A percentile compares a stretch with the other conserved stretches of the same genome.
Evolutionary conservation across 2,329 filamentous ascomycete genomes (phyloP).

Genomic region (Neofusicoccum cordaticola): DNA sequence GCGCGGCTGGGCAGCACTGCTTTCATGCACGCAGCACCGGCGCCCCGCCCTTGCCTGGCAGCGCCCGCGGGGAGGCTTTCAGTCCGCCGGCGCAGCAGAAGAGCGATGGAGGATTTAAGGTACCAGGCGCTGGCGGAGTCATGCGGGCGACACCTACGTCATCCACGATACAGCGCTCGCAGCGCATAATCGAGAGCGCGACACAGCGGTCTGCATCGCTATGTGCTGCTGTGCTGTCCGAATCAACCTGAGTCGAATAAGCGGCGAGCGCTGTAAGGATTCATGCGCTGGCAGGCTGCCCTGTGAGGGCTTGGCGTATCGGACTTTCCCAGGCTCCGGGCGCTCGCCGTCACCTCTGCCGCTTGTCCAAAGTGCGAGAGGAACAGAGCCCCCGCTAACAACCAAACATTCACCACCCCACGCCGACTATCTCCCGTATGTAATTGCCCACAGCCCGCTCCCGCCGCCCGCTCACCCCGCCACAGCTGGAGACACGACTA

Average conservation of each 20-base stretch:
- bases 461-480: slow-evolving; percentile 9
- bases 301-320: slow-evolving; percentile 13
- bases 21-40: slow-evolving; percentile 4
- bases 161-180: slow-evolving; percentile 1
- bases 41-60: background rate
- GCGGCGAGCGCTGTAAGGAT: slow-evolving; percentile 13
- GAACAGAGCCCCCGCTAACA: slow-evolving; percentile 16
- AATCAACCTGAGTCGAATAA: background rate
- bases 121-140: slow-evolving; percentile 10
- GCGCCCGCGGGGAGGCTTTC: background rate
- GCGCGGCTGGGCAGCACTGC: slow-evolving; percentile 1
- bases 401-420: slow-evolving; percentile 15
- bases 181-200: slow-evolving; percentile 7
- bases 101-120: slow-evolving; percentile 11
- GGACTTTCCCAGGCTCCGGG: slow-evolving; percentile 16
- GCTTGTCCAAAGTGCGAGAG: slow-evolving; percentile 3
- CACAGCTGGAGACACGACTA: slow-evolving; percentile 14
- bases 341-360: slow-evolving; percentile 14
- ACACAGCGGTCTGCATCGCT: slow-evolving; percentile 12
- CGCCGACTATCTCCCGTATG: slow-evolving; percentile 17
- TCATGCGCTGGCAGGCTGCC: slow-evolving; percentile 7
- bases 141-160: slow-evolving; percentile 13
- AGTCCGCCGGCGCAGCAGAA: background rate
- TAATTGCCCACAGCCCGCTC: slow-evolving; percentile 11
- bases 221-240: slow-evolving; percentile 10